phyloP scores from a whole-genome alignment of 2,329 filamentous ascomycete species.

The Aureobasidium mangrovei region DNA sequence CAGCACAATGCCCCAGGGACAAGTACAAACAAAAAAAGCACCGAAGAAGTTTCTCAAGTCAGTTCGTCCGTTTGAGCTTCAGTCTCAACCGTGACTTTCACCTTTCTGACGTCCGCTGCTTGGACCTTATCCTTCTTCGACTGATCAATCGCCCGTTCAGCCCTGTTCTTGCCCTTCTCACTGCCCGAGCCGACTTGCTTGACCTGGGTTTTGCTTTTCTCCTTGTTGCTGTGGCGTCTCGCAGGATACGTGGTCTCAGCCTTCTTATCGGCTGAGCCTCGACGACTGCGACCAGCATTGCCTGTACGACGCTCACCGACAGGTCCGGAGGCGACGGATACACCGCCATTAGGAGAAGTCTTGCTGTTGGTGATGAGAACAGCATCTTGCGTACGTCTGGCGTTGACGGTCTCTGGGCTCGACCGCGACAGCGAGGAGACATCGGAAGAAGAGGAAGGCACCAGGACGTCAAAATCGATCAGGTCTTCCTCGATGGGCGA shows the following conservation, averaged over 20 bases:
- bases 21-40: too few relatives aligned
- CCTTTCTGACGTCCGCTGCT: background rate
- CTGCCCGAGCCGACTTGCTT: too few relatives aligned
- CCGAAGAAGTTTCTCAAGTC: too few relatives aligned
- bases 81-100: background rate
- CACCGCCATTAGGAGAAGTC: background rate
- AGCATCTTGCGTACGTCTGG: background rate
- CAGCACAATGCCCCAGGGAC: too few relatives aligned
- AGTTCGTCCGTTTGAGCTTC: background rate
- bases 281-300: background rate
- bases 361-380: background rate
- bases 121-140: background rate
- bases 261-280: background rate
- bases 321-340: background rate
- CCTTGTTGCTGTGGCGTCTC: background rate
- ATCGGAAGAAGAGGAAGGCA: conserved; percentile 12
- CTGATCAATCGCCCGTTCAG: background rate
- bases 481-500: conserved; percentile 20
- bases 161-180: background rate
- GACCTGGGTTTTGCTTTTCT: background rate
- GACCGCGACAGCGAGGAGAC: background rate
- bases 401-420: background rate
- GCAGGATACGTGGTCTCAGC: background rate
- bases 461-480: conserved; percentile 22
- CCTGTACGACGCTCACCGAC: background rate